These are phyloP conservation scores for Macrotyloma uniflorum DNA, from an alignment of 306 rosid species.

Conservation along the genomic window DNA sequence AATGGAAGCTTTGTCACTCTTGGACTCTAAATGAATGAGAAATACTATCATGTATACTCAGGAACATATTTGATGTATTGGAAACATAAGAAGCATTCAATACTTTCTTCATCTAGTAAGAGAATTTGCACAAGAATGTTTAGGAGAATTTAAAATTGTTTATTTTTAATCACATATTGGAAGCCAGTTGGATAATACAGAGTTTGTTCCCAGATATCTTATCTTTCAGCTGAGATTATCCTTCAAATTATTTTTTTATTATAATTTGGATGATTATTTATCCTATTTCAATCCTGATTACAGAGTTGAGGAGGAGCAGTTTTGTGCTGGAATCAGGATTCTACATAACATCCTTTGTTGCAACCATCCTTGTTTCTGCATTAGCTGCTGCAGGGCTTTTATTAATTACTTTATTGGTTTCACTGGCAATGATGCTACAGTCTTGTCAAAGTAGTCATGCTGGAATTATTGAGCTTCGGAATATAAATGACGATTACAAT, in stretches of 20 bases:
- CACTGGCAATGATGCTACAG: slow-evolving; percentile 78
- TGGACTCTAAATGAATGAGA: neutral
- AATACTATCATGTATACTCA: neutral
- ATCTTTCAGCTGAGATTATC: neutral
- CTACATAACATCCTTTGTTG: slow-evolving; percentile 73
- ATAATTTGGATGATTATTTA: slow-evolving; percentile 30
- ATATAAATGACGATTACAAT: slow-evolving; percentile 43
- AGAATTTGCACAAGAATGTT: neutral
- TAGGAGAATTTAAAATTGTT: neutral
- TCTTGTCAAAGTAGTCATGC: slow-evolving; percentile 67
- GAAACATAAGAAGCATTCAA: neutral
- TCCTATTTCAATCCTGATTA: slow-evolving; percentile 36
- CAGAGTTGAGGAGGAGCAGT: slow-evolving; percentile 75
- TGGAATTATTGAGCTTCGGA: slow-evolving; percentile 62
- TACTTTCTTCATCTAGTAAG: neutral
- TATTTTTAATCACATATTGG: neutral
- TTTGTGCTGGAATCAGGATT: slow-evolving; percentile 72
- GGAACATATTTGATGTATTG: neutral
- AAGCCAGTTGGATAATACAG: neutral
- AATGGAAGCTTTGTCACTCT: slow-evolving; percentile 27
- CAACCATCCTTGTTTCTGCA: slow-evolving; percentile 65
- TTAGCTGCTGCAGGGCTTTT: slow-evolving; percentile 63
- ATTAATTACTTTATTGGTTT: slow-evolving; percentile 63
- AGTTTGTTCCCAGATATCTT: neutral
- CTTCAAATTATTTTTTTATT: slow-evolving; percentile 2